A percentile compares a stretch with the other conserved stretches of the same genome.
Conservation (phyloP, 805 yeast genomes). For the Naumovozyma baii region DNA sequence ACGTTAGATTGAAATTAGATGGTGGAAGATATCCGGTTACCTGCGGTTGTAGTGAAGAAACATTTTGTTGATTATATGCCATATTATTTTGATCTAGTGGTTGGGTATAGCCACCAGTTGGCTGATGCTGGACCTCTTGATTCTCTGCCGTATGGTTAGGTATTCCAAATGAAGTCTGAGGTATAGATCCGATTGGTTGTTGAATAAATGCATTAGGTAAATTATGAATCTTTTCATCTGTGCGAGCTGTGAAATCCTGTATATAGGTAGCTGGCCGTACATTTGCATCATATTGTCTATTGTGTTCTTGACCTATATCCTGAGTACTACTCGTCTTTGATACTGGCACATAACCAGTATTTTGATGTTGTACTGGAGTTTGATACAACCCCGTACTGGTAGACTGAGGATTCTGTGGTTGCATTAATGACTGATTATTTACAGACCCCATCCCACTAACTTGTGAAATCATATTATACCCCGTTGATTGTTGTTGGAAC, state of each 20-base stretch:
- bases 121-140: neutral
- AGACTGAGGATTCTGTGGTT: no score
- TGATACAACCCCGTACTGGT: no score
- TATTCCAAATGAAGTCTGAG: constrained; percentile 25
- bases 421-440: no score
- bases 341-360: neutral
- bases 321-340: neutral
- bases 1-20: constrained; percentile 20
- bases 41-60: constrained; percentile 33
- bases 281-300: neutral
- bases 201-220: constrained; percentile 1
- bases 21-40: constrained; percentile 56
- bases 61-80: constrained; percentile 40
- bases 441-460: constrained; percentile 4
- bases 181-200: constrained; percentile 27
- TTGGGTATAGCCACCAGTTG: constrained; percentile 20
- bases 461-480: constrained; percentile 28
- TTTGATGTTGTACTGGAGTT: no score
- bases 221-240: neutral
- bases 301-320: neutral
- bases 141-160: constrained; percentile 8
- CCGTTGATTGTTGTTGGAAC: constrained; percentile 32
- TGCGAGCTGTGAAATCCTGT: no score
- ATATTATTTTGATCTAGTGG: constrained; percentile 11
- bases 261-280: neutral